Base-by-base conservation (phyloP, 2,329 filamentous ascomycete species). In the Parafenestella ontariensis region DNA sequence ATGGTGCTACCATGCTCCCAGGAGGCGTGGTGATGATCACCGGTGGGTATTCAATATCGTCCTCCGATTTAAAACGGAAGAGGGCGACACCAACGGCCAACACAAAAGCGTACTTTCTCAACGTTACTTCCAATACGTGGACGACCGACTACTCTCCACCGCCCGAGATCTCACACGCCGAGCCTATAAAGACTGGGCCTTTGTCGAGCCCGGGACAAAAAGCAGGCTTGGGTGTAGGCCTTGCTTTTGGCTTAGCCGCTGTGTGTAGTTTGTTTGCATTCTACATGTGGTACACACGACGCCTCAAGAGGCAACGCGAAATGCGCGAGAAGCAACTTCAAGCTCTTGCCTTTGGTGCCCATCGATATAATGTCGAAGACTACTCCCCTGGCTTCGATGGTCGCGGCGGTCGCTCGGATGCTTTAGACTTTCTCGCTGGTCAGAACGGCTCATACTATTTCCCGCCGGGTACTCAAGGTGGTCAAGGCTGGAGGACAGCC, bases 61-160 rank as follows among this genome's bases (percentile, higher is more conserved):
- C 73, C 20, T 64, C 71, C 3, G 61, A 64, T 1, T 74, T 77
- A 1, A 70, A 68, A 36, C 60, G 69, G 21, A 68, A 70, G 40
- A 79, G 81, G 42, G 74, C 73, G 2, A 64, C 58, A 7, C 64
- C 71, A 29, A 62, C 66, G 5, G 50, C 71, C 45, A 84, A 81
- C 64, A 74, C 75, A n/a, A 65, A 80, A 58, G 67, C 81, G 7
- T 82, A 83, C 62, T 82, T 89, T 45, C 85, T 86, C 72, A 89
- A 90, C 64, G 77, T 82, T 2, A 86, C 85, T 0, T 87, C 86
- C 6, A 82, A 81, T 57, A 73, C 76, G 9, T 89, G 87, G 87
- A 67, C 82, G 2, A 76, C 80, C 2, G 79, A 81, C 3, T 90
- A 89, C 61, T 77, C 76, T 2, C 82, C 83, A 34, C 82, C 82